phyloP scores from a whole-genome alignment of 192 early-diverging fungal genomes.

The Backusella westeae region DNA sequence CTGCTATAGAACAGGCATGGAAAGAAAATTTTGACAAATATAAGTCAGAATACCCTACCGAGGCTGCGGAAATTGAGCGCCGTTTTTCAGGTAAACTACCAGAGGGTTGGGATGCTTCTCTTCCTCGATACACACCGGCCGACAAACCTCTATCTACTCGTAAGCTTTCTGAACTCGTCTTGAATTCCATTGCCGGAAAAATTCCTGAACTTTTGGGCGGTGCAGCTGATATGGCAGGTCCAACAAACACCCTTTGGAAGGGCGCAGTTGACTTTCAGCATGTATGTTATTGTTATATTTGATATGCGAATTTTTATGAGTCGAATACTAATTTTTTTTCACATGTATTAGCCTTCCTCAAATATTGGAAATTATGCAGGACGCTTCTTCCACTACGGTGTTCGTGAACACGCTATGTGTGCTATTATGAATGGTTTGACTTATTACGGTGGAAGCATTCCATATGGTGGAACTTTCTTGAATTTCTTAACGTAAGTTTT shows the following conservation, averaged over 20 bases:
- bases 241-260: slow-evolving; percentile 94
- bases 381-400: slow-evolving; percentile 89
- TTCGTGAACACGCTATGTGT: slow-evolving; percentile 97
- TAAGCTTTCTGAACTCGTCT: slow-evolving; percentile 78
- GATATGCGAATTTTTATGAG: background rate
- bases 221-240: slow-evolving; percentile 93
- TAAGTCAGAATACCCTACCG: slow-evolving; percentile 57
- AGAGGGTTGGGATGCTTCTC: slow-evolving; percentile 56
- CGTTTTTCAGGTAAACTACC: slow-evolving; percentile 71
- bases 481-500: slow-evolving; percentile 68
- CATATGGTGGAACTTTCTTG: slow-evolving; percentile 87
- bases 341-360: slow-evolving; percentile 33
- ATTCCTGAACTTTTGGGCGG: slow-evolving; percentile 89
- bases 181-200: slow-evolving; percentile 74
- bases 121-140: slow-evolving; percentile 75
- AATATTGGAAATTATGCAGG: slow-evolving; percentile 76
- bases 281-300: slow-evolving; percentile 16
- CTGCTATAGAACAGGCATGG: slow-evolving; percentile 49
- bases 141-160: slow-evolving; percentile 81
- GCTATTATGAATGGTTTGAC: slow-evolving; percentile 86
- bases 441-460: slow-evolving; percentile 85
- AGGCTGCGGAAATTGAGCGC: slow-evolving; percentile 68
- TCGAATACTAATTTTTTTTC: background rate
- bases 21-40: slow-evolving; percentile 67
- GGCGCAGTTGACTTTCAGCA: slow-evolving; percentile 87